phyloP scores from a whole-genome alignment of 2,329 filamentous ascomycete species.

The Cytospora piceae region DNA sequence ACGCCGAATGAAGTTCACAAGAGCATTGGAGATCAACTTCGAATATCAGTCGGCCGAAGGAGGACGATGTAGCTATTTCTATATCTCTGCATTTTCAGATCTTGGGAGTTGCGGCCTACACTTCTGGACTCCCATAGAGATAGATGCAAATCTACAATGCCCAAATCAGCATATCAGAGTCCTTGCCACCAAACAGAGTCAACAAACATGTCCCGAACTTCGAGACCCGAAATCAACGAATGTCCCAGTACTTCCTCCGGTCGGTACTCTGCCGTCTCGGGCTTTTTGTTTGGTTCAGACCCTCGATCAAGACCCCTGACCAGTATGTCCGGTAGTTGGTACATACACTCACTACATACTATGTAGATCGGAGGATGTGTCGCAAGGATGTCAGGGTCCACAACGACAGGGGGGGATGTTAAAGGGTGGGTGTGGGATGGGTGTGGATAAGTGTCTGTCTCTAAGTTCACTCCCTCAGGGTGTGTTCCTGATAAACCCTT shows the following conservation, averaged over 20 bases:
- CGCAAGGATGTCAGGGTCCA: background rate
- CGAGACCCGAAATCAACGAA: conserved; percentile 23
- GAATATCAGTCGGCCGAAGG: conserved; percentile 11
- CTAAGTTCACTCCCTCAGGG: background rate
- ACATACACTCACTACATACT: no score
- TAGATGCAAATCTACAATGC: background rate
- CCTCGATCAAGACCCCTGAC: conserved; percentile 17
- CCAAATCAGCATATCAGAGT: conserved; percentile 14
- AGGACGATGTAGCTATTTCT: conserved; percentile 26
- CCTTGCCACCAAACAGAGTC: conserved; percentile 9
- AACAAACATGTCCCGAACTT: conserved; percentile 26
- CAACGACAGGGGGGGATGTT: no score
- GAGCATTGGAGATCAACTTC: conserved; percentile 23
- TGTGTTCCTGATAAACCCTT: background rate
- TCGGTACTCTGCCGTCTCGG: conserved; percentile 5
- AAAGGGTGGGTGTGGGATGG: background rate
- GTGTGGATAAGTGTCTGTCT: background rate
- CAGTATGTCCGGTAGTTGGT: background rate
- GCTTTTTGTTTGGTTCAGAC: conserved; percentile 18
- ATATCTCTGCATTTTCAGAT: conserved; percentile 4
- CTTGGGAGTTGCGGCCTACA: background rate
- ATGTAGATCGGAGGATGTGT: conserved; percentile 16
- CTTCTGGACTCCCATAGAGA: background rate
- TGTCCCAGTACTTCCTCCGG: conserved; percentile 19
- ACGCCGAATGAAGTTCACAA: conserved; percentile 24